Conservation (phyloP, 352 stramenopile genomes). For the Pythium brachiatum region DNA sequence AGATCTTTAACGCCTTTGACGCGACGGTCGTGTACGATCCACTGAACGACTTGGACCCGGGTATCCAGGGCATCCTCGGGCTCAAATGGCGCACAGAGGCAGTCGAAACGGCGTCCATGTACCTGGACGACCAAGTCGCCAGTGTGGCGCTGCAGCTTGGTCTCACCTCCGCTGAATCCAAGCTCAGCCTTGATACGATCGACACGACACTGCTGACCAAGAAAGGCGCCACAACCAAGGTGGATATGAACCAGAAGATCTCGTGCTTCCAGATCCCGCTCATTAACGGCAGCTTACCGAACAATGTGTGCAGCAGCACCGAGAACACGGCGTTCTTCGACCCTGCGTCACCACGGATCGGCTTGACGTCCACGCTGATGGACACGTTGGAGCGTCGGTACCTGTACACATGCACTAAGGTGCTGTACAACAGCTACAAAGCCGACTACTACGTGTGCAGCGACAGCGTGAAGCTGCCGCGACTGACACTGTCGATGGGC, state of each 20-base stretch:
- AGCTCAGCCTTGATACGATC: background rate
- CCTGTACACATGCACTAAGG: background rate
- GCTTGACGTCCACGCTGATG: background rate
- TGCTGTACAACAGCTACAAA: background rate
- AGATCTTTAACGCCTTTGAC: background rate
- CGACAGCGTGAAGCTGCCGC: background rate
- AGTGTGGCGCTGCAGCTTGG: background rate
- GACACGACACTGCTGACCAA: background rate
- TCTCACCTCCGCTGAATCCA: background rate
- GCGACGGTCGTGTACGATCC: background rate
- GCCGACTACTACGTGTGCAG: background rate
- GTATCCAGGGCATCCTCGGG: background rate
- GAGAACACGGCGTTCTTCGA: background rate
- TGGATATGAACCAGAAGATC: background rate
- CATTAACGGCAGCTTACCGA: background rate
- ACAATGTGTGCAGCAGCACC: background rate
- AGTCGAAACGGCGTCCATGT: background rate
- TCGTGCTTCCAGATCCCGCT: background rate
- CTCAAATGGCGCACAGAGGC: background rate
- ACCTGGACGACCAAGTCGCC: background rate
- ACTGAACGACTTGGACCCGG: background rate
- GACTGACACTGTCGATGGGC: background rate
- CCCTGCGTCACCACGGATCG: background rate
- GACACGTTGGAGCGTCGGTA: background rate
- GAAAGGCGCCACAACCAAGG: background rate